A percentile compares a stretch with the other conserved stretches of the same genome.
Evolutionary conservation across 306 rosid species (phyloP).

Genomic region (Calophaca sinica): DNA sequence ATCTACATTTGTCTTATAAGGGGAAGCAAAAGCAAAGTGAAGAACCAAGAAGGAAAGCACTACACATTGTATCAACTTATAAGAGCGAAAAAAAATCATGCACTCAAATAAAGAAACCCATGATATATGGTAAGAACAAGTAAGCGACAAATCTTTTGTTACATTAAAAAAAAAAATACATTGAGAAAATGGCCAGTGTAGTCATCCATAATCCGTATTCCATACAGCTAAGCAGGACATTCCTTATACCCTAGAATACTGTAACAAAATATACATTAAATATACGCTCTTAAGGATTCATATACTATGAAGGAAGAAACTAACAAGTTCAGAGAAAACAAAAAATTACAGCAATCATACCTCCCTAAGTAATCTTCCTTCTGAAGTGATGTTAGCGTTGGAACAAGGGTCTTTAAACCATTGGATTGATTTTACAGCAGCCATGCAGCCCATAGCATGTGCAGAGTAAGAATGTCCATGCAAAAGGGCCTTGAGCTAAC

Average conservation of each 20-base stretch:
- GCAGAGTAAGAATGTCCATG: slow-evolving; percentile 96
- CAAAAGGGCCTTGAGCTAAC: slow-evolving; percentile 87
- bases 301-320: slow-evolving; percentile 30
- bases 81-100: slow-evolving; percentile 5
- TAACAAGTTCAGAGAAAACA: slow-evolving; percentile 12
- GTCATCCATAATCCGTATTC: slow-evolving; percentile 2
- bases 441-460: slow-evolving; percentile 95
- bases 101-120: not conserved
- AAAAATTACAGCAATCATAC: slow-evolving; percentile 50
- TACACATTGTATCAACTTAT: not conserved
- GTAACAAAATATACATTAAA: not conserved
- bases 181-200: slow-evolving; percentile 14
- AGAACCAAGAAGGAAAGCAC: slow-evolving; percentile 14
- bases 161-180: slow-evolving; percentile 17
- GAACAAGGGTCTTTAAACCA: slow-evolving; percentile 87
- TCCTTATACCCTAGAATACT: not conserved
- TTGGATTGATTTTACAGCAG: slow-evolving; percentile 82
- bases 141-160: slow-evolving; percentile 9
- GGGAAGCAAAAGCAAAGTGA: slow-evolving; percentile 8
- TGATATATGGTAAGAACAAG: not conserved
- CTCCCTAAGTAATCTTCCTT: slow-evolving; percentile 72
- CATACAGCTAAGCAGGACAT: slow-evolving; percentile 17
- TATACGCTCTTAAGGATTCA: not conserved
- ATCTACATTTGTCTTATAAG: not conserved
- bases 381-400: slow-evolving; percentile 69